Evolutionary conservation across 2,329 filamentous ascomycete genomes (phyloP).

Genomic region (Colletotrichum eremochloae): DNA sequence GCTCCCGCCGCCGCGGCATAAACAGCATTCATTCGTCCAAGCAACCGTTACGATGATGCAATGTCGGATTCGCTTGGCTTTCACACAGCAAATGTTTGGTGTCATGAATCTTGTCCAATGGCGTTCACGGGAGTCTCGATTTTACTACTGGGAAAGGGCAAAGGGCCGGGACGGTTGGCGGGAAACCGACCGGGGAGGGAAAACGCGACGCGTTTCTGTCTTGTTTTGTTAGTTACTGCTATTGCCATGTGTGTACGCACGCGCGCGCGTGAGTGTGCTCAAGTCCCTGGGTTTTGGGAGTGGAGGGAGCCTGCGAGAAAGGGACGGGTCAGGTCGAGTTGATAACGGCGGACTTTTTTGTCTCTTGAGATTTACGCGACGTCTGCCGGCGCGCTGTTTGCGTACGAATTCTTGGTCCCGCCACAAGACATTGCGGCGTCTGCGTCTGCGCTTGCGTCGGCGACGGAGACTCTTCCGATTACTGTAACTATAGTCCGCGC

Average conservation of each 20-base stretch:
- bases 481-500: slow-evolving; percentile 41
- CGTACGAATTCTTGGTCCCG: neutral
- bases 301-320: neutral
- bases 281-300: neutral
- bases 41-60: slow-evolving; percentile 24
- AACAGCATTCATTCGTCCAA: neutral
- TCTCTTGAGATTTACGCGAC: neutral
- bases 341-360: neutral
- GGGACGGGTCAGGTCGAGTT: neutral
- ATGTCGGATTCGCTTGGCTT: slow-evolving; percentile 8
- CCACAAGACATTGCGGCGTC: neutral
- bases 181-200: slow-evolving; percentile 33
- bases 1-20: slow-evolving; percentile 39
- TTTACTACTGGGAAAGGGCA: slow-evolving; percentile 31
- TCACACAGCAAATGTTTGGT: slow-evolving; percentile 22
- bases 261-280: too few species aligned
- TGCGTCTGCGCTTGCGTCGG: neutral
- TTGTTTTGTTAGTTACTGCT: slow-evolving; percentile 16
- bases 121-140: slow-evolving; percentile 39
- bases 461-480: slow-evolving; percentile 12
- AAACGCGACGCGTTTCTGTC: slow-evolving; percentile 35
- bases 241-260: neutral
- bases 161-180: slow-evolving; percentile 29
- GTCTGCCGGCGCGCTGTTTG: neutral
- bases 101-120: slow-evolving; percentile 41